Evolutionary conservation across 768 basidiomycete species (phyloP), one percentile per base, ranked within the genome.

Genomic region (Leccinum boreale): DNA sequence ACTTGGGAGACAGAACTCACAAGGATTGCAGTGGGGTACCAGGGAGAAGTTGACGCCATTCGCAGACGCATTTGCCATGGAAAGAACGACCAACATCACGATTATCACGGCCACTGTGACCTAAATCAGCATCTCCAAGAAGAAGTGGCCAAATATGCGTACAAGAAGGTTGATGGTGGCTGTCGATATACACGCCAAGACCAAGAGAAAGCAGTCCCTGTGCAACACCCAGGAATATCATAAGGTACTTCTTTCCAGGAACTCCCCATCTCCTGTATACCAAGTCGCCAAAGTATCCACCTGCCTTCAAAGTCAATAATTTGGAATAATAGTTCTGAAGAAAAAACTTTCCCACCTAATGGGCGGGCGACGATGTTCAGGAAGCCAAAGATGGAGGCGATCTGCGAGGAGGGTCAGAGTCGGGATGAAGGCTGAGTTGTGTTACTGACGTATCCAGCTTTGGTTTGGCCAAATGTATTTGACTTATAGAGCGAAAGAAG

Each of bases 11-110:
- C 8, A 12, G 29, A 17, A 74, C 62, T 68, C 70, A 68, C 73
- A 72, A 14, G 78, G 64, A 59, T 79, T 80, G 66, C 79, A 79
- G 60, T 81, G 81, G 0, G 81, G 80, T 0, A 80, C 78, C 45
- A 79, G 73, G n/a, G 79, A 69, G 59, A 81, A 82, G 62, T 78
- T 81, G 3, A 77, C 75, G 6, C 82, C 82, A 58, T 83, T 83
- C 0, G 72, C 80, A 12, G 76, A 67, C 63, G 80, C 78, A 39
- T 74, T 75, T 56, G 65, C 66, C 12, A 74, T 45, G 7, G 70
- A 78, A 53, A 78, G 70, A 39, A 78, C 65, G 10, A 77, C 70
- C n/a, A 77, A 61, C 9, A 81, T 45, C 15, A 70, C 70, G 61
- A 81, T 77, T 10, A 80, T 62, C 1, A 73, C 73, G 7, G 52